Percentiles rank a stretch among this genome's conserved stretches.
These are phyloP conservation scores for Physocladia obscura DNA, from an alignment of 192 early-diverging fungal species.

Conservation along the genomic window DNA sequence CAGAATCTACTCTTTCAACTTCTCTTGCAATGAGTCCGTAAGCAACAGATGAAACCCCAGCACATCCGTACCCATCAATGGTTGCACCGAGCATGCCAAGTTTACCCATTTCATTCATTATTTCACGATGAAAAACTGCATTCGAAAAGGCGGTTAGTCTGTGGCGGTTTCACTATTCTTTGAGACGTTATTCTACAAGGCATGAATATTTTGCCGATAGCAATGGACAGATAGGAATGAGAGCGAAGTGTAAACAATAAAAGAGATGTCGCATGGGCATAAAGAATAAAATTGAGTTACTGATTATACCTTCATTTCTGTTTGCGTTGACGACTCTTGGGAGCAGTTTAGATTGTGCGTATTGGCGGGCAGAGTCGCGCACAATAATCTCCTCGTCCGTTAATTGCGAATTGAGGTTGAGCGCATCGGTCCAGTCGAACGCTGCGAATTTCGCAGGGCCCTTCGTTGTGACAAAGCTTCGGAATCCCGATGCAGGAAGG, in stretches of 20 bases:
- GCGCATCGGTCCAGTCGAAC: constrained; percentile 69
- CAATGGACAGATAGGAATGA: too few species aligned
- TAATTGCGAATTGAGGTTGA: constrained; percentile 78
- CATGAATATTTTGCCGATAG: too few species aligned
- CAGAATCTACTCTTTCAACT: constrained; percentile 91
- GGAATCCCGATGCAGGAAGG: constrained; percentile 1
- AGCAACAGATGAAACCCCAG: constrained; percentile 94
- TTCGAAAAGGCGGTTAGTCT: neutral
- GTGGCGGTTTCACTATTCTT: too few species aligned
- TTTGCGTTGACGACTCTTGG: constrained; percentile 83
- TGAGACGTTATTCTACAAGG: too few species aligned
- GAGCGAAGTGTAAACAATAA: too few species aligned
- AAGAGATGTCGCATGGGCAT: neutral
- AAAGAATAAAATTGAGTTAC: neutral
- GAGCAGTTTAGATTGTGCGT: constrained; percentile 85
- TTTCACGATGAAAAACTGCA: constrained; percentile 81
- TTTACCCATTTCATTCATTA: constrained; percentile 91
- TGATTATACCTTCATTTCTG: constrained; percentile 74
- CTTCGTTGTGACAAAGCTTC: neutral
- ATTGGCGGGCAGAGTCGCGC: constrained; percentile 80
- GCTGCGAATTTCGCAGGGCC: constrained; percentile 41
- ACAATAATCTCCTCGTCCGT: constrained; percentile 88
- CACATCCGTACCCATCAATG: constrained; percentile 94
- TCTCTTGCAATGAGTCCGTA: constrained; percentile 96
- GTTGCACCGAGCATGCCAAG: constrained; percentile 91